Percentiles rank a stretch among this genome's conserved stretches.
Conservation (phyloP, 83 land plant genomes). For the Larix sibirica region DNA sequence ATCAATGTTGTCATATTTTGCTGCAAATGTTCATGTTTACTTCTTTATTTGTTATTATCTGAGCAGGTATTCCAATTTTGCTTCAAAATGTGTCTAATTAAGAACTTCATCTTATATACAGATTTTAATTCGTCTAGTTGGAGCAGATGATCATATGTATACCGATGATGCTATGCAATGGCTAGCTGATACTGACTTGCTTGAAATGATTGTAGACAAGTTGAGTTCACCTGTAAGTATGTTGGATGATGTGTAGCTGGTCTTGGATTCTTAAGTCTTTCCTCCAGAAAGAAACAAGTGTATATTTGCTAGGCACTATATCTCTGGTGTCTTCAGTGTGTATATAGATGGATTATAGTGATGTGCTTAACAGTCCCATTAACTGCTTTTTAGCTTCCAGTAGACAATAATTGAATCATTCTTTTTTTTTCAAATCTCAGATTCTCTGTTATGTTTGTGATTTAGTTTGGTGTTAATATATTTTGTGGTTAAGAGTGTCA, state of each 20-base stretch:
- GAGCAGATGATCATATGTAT: conserved; percentile 88
- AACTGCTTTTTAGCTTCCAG: too few relatives aligned
- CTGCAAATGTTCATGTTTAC: neutral
- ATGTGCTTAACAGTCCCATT: too few relatives aligned
- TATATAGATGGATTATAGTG: too few relatives aligned
- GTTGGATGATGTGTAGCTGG: neutral
- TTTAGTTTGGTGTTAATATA: neutral
- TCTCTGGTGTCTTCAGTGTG: neutral
- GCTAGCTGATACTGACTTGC: conserved; percentile 80
- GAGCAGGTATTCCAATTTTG: neutral
- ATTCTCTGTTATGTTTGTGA: too few relatives aligned
- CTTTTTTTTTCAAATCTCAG: too few relatives aligned
- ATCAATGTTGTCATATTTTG: neutral
- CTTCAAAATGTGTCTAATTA: neutral
- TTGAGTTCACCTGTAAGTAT: conserved; percentile 80
- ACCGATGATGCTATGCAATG: conserved; percentile 80
- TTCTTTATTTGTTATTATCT: too few relatives aligned
- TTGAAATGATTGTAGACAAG: conserved; percentile 95
- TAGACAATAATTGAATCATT: too few relatives aligned
- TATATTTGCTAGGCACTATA: neutral
- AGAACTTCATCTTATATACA: conserved; percentile 20
- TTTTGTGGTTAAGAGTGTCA: neutral
- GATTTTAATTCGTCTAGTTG: conserved; percentile 91
- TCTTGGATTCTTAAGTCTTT: neutral
- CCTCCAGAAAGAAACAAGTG: neutral